Conservation (phyloP, 345 rosid genomes). For the Syzygium grande region DNA sequence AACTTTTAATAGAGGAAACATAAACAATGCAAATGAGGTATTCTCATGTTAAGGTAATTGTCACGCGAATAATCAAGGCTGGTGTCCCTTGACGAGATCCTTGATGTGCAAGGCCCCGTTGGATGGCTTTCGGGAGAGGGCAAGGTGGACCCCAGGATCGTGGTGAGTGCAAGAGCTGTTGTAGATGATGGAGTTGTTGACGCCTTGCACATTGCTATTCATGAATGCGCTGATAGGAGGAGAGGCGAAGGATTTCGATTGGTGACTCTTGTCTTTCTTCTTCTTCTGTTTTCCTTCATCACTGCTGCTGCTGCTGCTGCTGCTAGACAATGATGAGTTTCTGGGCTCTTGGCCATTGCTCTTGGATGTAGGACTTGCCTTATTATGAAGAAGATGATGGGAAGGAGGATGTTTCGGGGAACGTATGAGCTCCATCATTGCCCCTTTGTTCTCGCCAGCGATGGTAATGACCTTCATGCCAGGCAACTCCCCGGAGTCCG, state of each 20-base stretch:
- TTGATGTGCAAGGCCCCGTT: constrained; percentile 19
- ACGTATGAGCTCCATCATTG: constrained; percentile 59
- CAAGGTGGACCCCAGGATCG: constrained; percentile 78
- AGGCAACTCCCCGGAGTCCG: constrained; percentile 24
- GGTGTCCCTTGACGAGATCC: constrained; percentile 22
- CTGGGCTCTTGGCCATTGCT: constrained; percentile 14
- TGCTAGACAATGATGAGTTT: constrained; percentile 4
- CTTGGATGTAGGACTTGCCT: constrained; percentile 7
- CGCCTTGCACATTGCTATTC: constrained; percentile 89
- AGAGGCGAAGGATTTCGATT: constrained; percentile 5
- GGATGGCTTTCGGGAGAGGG: constrained; percentile 41
- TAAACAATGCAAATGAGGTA: not conserved
- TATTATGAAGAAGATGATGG: constrained; percentile 8
- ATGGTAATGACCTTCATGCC: constrained; percentile 60
- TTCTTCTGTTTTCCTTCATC: constrained; percentile 24
- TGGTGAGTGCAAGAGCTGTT: constrained; percentile 56
- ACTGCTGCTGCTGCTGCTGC: constrained; percentile 28
- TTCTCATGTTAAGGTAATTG: not conserved
- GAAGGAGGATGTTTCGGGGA: constrained; percentile 25
- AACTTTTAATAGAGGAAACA: not conserved
- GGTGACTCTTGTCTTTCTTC: constrained; percentile 18
- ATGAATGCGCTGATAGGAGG: constrained; percentile 43
- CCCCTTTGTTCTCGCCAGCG: constrained; percentile 92
- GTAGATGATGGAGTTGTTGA: constrained; percentile 73
- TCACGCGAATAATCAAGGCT: not conserved